Conservation (phyloP, 352 stramenopile species). For the Phytophthora europaea region DNA sequence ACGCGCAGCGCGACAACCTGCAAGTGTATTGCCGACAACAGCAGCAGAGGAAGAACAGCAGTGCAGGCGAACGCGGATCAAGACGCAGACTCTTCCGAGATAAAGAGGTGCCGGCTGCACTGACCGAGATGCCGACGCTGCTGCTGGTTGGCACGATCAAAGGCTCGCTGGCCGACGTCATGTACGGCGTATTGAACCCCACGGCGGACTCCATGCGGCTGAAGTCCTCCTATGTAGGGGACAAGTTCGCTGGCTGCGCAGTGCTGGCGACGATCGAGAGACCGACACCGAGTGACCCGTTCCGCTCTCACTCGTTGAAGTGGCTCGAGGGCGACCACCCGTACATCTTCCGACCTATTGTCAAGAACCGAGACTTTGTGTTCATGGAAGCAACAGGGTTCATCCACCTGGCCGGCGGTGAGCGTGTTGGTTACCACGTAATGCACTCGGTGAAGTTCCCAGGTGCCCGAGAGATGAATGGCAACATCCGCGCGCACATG, state of each 20-base stretch:
- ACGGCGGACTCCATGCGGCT: conserved; percentile 43
- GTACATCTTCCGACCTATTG: conserved; percentile 50
- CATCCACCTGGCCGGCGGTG: conserved; percentile 32
- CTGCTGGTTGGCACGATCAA: conserved; percentile 43
- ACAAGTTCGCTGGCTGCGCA: conserved; percentile 47
- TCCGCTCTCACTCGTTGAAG: conserved; percentile 57
- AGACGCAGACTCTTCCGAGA: conserved; percentile 19
- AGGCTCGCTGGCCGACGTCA: conserved; percentile 45
- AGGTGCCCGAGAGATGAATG: conserved; percentile 27
- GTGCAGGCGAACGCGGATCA: conserved; percentile 1
- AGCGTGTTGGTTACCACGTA: conserved; percentile 60
- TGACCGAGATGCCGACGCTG: conserved; percentile 36
- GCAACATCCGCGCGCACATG: conserved; percentile 36
- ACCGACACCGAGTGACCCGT: conserved; percentile 44
- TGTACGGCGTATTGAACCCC: conserved; percentile 51
- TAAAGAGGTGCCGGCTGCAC: conserved; percentile 3
- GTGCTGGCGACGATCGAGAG: conserved; percentile 46
- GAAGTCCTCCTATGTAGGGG: conserved; percentile 55
- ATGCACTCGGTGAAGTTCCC: conserved; percentile 60
- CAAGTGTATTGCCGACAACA: conserved; percentile 32
- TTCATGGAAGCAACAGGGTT: conserved; percentile 62
- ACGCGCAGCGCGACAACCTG: conserved; percentile 30
- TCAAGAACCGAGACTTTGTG: conserved; percentile 63
- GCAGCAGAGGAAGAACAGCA: conserved; percentile 20
- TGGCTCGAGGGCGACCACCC: conserved; percentile 59